These are phyloP conservation scores for Leptodontidium sp. DNA, from an alignment of 2,329 filamentous ascomycete species.

Conservation along the genomic window DNA sequence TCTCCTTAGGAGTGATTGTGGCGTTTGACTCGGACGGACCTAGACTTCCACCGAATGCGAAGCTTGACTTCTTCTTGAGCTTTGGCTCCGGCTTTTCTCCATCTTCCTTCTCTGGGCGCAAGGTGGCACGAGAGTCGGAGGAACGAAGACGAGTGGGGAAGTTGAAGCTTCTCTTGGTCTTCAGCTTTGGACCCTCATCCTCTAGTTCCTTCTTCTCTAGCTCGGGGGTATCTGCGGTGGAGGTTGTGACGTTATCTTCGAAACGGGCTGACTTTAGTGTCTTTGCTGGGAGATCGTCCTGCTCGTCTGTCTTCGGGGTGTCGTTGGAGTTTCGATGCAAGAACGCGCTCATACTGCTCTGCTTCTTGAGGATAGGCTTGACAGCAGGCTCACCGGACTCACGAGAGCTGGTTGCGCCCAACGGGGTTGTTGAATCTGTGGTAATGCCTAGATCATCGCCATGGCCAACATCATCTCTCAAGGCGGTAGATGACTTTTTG, in stretches of 20 bases:
- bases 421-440: background rate
- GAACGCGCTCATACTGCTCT: background rate
- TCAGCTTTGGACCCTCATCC: constrained; percentile 2
- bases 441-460: background rate
- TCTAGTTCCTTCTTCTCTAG: background rate
- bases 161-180: constrained; percentile 1
- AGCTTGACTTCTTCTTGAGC: constrained; percentile 1
- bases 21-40: background rate
- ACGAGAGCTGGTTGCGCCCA: background rate
- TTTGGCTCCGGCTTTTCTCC: background rate
- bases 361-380: constrained; percentile 14
- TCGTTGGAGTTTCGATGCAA: background rate
- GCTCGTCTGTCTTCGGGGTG: background rate
- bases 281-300: background rate
- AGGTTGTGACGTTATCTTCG: background rate
- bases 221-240: background rate
- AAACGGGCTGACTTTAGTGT: background rate
- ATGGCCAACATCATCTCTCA: background rate
- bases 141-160: background rate
- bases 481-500: background rate
- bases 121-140: background rate
- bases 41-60: background rate
- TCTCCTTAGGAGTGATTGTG: background rate
- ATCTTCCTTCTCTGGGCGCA: background rate
- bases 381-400: background rate